Percentiles rank a stretch among this genome's conserved stretches.
These are phyloP conservation scores for Pythium dissimile DNA, from an alignment of 352 stramenopile genomes.

Conservation along the genomic window DNA sequence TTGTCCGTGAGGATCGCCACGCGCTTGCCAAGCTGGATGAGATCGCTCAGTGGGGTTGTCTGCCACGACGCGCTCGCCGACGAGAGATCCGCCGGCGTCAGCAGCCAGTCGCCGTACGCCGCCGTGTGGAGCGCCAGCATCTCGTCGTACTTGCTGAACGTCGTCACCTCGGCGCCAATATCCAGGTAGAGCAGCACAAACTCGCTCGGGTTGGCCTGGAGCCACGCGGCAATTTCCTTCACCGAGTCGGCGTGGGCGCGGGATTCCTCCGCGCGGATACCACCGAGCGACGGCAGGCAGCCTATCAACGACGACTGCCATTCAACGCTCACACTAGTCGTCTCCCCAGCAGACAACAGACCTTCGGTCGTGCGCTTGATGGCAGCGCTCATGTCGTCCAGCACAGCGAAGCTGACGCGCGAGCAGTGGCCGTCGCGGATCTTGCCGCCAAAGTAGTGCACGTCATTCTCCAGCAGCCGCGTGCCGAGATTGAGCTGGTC, in stretches of 20 bases:
- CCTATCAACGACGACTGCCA: slow-evolving; percentile 64
- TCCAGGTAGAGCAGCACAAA: slow-evolving; percentile 61
- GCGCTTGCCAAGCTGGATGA: slow-evolving; percentile 48
- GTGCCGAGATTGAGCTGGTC: slow-evolving; percentile 78
- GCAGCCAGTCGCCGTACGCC: slow-evolving; percentile 45
- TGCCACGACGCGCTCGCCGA: slow-evolving; percentile 37
- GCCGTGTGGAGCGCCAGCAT: slow-evolving; percentile 44
- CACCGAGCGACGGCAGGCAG: slow-evolving; percentile 74
- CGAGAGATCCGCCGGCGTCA: slow-evolving; percentile 44
- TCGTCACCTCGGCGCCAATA: slow-evolving; percentile 37
- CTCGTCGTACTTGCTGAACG: slow-evolving; percentile 40
- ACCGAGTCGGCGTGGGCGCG: slow-evolving; percentile 48
- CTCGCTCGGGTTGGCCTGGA: slow-evolving; percentile 41
- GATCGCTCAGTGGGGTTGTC: slow-evolving; percentile 40
- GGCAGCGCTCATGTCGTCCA: slow-evolving; percentile 45
- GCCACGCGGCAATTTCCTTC: slow-evolving; percentile 54
- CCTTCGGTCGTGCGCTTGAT: slow-evolving; percentile 31
- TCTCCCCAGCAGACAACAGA: slow-evolving; percentile 31
- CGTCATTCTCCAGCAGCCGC: slow-evolving; percentile 76
- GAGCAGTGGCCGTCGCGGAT: slow-evolving; percentile 80
- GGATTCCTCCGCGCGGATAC: slow-evolving; percentile 67
- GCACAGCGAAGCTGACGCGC: slow-evolving; percentile 44
- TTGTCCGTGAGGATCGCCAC: slow-evolving; percentile 45
- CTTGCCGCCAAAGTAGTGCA: slow-evolving; percentile 69
- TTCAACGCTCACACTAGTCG: slow-evolving; percentile 31